Percentiles rank a stretch among this genome's conserved stretches.
Evolutionary conservation across 768 basidiomycete genomes (phyloP).

Genomic region (Pholiota microspora): DNA sequence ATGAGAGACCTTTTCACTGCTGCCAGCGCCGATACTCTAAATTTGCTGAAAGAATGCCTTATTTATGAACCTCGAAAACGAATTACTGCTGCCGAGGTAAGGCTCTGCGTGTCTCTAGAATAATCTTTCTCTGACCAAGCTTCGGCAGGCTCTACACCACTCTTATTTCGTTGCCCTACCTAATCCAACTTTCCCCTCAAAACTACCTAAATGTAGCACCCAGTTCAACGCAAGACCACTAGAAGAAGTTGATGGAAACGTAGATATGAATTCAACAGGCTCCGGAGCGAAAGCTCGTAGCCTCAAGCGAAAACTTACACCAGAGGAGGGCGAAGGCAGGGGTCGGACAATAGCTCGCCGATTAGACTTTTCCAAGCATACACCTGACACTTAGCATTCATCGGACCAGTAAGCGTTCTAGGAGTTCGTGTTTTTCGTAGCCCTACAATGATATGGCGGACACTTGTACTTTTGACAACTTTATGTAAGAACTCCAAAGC

Average conservation of each 20-base stretch:
- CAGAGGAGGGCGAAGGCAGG: conserved; percentile 42
- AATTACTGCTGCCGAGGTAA: conserved; percentile 74
- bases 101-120: conserved; percentile 21
- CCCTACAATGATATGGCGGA: not conserved
- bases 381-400: conserved; percentile 31
- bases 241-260: conserved; percentile 79
- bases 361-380: conserved; percentile 65
- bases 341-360: conserved; percentile 64
- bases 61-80: conserved; percentile 84
- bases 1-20: conserved; percentile 90
- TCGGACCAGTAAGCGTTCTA: not conserved
- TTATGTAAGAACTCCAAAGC: conserved; percentile 2
- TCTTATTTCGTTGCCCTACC: conserved; percentile 86
- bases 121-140: not conserved
- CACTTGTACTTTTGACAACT: not conserved
- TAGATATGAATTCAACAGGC: conserved; percentile 47
- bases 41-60: conserved; percentile 76
- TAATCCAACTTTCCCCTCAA: conserved; percentile 83
- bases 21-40: conserved; percentile 81
- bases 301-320: conserved; percentile 71
- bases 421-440: not conserved
- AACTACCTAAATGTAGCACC: conserved; percentile 74
- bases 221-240: conserved; percentile 51
- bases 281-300: conserved; percentile 52
- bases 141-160: conserved; percentile 73